A percentile compares a stretch with the other conserved stretches of the same genome.
phyloP scores from a whole-genome alignment of 2,329 filamentous ascomycete species.

The Aspergillus piperis region DNA sequence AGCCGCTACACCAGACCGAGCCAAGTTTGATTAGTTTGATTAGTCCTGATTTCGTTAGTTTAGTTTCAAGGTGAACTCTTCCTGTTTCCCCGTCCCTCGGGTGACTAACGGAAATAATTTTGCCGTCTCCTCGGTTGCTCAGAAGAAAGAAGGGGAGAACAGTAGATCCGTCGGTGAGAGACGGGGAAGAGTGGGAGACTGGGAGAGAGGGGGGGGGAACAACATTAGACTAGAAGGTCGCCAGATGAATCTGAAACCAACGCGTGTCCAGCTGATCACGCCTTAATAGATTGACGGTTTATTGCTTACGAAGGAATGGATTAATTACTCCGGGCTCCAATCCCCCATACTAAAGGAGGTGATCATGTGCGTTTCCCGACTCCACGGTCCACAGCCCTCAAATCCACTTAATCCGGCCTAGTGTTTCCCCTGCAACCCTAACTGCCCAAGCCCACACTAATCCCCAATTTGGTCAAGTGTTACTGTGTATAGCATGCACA shows the following conservation, averaged over 20 bases:
- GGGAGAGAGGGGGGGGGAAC: not conserved
- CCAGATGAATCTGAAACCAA: conserved; percentile 1
- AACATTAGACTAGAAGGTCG: not conserved
- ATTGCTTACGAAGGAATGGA: not conserved
- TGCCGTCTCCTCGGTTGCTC: not conserved
- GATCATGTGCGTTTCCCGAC: not conserved
- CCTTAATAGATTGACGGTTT: not conserved
- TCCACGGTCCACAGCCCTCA: not conserved
- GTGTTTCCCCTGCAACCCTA: conserved; percentile 15
- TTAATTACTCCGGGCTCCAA: not conserved
- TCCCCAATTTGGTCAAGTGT: not conserved
- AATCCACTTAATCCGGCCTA: not conserved
- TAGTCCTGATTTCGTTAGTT: too few relatives aligned
- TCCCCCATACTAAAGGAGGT: not conserved
- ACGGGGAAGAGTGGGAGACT: not conserved
- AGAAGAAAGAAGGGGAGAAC: not conserved
- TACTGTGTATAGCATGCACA: conserved; percentile 4
- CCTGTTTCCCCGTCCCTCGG: not conserved
- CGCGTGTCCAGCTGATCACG: conserved; percentile 4
- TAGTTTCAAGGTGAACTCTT: too few relatives aligned
- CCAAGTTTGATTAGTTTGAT: too few relatives aligned
- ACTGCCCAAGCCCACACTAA: conserved; percentile 4
- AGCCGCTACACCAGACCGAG: too few relatives aligned
- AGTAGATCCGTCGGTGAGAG: not conserved
- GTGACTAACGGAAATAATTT: not conserved